Base-by-base conservation (phyloP, 306 rosid genomes). In the Cucurbita pepo region DNA sequence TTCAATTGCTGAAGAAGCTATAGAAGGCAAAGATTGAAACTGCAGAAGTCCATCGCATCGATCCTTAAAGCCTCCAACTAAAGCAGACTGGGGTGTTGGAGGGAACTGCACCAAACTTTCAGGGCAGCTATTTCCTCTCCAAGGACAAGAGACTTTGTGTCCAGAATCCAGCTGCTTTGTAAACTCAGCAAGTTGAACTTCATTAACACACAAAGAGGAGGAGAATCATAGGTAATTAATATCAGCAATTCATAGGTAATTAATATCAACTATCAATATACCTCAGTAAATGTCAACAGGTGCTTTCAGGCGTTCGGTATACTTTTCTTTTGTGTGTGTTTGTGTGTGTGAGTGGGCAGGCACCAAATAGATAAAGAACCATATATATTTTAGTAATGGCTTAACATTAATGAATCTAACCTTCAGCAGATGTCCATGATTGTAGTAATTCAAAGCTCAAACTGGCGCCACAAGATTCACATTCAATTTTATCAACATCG, bases 61-160 rank as follows among this genome's bases (percentile, higher is more conserved):
- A 80, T 95, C 99, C 88, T 95, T 95, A 79, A 88, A 95, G 15
- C 91, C 99, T 43, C 96, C 97, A 73, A 95, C 82, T 80, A 95
- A 77, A 36, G 97, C 96, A 54, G 97, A 87, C 74, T 88, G 93
- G 80, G 95, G 82, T 61, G 99, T 83, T 61, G 96, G 99, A 77
- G 96, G 99, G 77, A 91, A 95, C 74, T 95, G 99, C 90, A 91
- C 99, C 81, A 95, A 84, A 82, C 99, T 91, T 80, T 89, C 99
- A 36, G 97, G 97, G 78, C 99, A 95, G 81, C 88, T 88, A 80
- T 91, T 95, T 77, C 96, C 99, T 86, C 85, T 86, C 99, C 99
- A 95, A 69, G 96, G 86, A 79, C 99, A 95, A 72, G 79, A 81
- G 69, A 70, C 95, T 75, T 81, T 89, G 71, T 95, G 99, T 57